Conservation (phyloP, 306 rosid species). For the Lagenaria siceraria region DNA sequence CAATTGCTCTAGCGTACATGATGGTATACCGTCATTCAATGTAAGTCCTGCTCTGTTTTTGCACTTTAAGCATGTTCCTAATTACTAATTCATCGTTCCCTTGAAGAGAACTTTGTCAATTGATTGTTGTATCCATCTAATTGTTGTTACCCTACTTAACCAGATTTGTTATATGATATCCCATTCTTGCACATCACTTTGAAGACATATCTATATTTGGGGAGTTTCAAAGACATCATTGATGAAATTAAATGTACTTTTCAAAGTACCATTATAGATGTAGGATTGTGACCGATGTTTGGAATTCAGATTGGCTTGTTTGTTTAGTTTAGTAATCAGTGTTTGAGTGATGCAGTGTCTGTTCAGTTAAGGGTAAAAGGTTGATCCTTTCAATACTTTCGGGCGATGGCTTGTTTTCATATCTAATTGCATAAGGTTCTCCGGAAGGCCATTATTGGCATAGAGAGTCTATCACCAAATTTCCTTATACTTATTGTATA, state of each 20-base stretch:
- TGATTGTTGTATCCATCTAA: background rate
- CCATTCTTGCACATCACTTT: background rate
- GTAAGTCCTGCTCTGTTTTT: constrained; percentile 22
- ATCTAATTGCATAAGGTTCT: background rate
- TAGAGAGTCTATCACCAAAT: background rate
- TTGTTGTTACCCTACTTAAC: background rate
- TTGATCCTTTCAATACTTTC: background rate
- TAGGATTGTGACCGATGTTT: background rate
- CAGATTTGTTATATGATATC: background rate
- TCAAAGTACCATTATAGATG: background rate
- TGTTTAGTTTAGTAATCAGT: background rate
- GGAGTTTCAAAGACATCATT: background rate
- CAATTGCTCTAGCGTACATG: constrained; percentile 19
- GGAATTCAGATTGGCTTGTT: background rate
- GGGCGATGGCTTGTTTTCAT: background rate
- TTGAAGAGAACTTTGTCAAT: background rate
- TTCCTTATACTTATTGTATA: background rate
- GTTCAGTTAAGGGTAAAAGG: background rate
- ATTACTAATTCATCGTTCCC: background rate
- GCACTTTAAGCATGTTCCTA: background rate
- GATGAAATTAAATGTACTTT: background rate
- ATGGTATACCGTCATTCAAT: constrained; percentile 22
- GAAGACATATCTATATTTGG: background rate
- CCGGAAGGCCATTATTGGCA: background rate
- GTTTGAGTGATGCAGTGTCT: background rate